Conservation (phyloP, 352 stramenopile species). For the Pythium vanterpoolii region DNA sequence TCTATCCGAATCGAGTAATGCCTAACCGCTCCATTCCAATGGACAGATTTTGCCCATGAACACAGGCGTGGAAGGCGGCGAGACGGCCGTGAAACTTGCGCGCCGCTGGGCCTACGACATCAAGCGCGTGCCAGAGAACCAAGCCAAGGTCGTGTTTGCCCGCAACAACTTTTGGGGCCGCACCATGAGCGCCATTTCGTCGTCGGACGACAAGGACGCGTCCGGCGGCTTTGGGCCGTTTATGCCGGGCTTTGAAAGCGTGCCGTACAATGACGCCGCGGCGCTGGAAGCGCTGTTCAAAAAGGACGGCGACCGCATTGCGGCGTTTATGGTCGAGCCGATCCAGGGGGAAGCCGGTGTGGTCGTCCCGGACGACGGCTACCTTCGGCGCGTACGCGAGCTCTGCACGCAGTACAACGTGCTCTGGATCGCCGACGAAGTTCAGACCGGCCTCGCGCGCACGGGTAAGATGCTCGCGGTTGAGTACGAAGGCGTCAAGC, state of each 20-base stretch:
- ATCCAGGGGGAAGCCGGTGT: slow-evolving; percentile 99
- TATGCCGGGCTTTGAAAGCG: slow-evolving; percentile 95
- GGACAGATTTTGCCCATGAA: slow-evolving; percentile 98
- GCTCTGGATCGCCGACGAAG: slow-evolving; percentile 99
- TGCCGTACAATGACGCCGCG: slow-evolving; percentile 93
- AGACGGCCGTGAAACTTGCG: slow-evolving; percentile 98
- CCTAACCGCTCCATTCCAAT: neutral
- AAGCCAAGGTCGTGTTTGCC: slow-evolving; percentile 94
- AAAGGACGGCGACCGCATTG: slow-evolving; percentile 87
- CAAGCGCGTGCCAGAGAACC: slow-evolving; percentile 93
- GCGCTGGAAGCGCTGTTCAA: slow-evolving; percentile 83
- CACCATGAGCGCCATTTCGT: slow-evolving; percentile 96
- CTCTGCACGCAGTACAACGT: slow-evolving; percentile 98
- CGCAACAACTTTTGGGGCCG: slow-evolving; percentile 99
- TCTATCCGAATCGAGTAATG: slow-evolving; percentile 3
- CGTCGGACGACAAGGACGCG: slow-evolving; percentile 89
- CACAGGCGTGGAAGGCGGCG: slow-evolving; percentile 98
- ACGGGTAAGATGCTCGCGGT: slow-evolving; percentile 96
- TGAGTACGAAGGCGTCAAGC: slow-evolving; percentile 95
- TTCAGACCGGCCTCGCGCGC: slow-evolving; percentile 96
- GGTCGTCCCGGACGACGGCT: slow-evolving; percentile 96
- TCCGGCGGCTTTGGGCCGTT: slow-evolving; percentile 95
- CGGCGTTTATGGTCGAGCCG: slow-evolving; percentile 99
- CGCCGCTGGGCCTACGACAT: slow-evolving; percentile 97
- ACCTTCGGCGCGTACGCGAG: slow-evolving; percentile 88